A percentile compares a stretch with the other conserved stretches of the same genome.
phyloP scores from a whole-genome alignment of 805 yeast species.

The Wickerhamomyces strasburgensis region DNA sequence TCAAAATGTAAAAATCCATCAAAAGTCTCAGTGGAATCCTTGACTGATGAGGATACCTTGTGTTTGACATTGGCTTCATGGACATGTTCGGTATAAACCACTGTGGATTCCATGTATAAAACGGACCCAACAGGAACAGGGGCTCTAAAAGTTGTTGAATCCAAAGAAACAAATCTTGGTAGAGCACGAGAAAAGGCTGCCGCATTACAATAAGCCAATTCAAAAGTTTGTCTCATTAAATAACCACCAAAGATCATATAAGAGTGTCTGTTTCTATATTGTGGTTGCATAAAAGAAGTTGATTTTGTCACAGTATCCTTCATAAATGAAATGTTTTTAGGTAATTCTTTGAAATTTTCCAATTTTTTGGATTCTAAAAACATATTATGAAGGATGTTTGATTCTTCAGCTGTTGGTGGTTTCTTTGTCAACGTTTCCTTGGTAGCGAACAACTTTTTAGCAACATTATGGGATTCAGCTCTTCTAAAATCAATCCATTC shows the following conservation, averaged over 20 bases:
- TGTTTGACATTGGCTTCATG: constrained; percentile 32
- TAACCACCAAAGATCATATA: constrained; percentile 96
- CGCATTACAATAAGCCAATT: constrained; percentile 87
- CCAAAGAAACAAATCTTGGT: constrained; percentile 86
- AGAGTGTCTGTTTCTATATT: constrained; percentile 90
- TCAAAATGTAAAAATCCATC: constrained; percentile 40
- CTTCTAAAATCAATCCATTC: constrained; percentile 83
- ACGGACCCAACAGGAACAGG: constrained; percentile 97
- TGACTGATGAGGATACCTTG: constrained; percentile 1
- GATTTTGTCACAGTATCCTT: constrained; percentile 65
- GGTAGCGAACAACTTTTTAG: constrained; percentile 74
- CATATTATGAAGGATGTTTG: constrained; percentile 68
- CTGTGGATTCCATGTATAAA: constrained; percentile 72
- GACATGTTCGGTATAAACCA: constrained; percentile 82
- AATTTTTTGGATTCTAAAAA: constrained; percentile 52
- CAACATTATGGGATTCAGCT: constrained; percentile 86
- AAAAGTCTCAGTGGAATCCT: constrained; percentile 18
- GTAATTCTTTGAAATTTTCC: constrained; percentile 30
- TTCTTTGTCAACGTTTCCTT: constrained; percentile 52
- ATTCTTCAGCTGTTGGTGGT: constrained; percentile 77
- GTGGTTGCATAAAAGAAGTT: constrained; percentile 92
- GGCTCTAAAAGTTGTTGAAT: constrained; percentile 84
- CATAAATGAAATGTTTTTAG: constrained; percentile 59
- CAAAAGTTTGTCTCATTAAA: constrained; percentile 86
- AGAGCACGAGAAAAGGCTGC: constrained; percentile 82